phyloP scores from a whole-genome alignment of 2,329 filamentous ascomycete species.

The Aspergillus caelatus region DNA sequence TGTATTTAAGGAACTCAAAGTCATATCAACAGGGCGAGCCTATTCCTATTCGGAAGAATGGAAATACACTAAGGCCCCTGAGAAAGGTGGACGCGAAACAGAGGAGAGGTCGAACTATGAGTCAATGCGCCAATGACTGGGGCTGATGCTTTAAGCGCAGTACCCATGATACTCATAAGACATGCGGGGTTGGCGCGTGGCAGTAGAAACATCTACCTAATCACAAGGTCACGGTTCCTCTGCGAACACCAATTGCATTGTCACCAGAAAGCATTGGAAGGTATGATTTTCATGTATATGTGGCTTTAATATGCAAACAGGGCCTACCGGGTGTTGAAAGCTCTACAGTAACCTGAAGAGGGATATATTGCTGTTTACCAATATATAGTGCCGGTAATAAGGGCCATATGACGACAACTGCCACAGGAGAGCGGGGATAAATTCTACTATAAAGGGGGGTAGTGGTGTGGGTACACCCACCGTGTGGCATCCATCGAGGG shows the following conservation, averaged over 20 bases:
- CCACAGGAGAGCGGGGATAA: conserved; percentile 18
- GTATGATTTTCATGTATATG: conserved; percentile 11
- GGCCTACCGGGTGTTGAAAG: not conserved
- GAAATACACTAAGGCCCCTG: conserved; percentile 4
- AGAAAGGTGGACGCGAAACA: not conserved
- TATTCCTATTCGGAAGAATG: not conserved
- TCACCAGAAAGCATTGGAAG: conserved; percentile 5
- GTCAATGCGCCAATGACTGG: conserved; percentile 26
- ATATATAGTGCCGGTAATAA: not conserved
- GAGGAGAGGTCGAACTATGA: conserved; percentile 21
- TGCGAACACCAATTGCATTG: conserved; percentile 12
- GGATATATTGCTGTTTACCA: not conserved
- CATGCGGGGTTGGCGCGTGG: conserved; percentile 30
- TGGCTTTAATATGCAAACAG: not conserved
- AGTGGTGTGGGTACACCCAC: conserved; percentile 3
- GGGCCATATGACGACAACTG: conserved; percentile 23
- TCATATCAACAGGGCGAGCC: not conserved
- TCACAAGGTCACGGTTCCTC: not conserved
- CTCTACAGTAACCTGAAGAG: not conserved
- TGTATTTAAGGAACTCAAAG: not conserved
- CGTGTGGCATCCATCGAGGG: conserved; percentile 13
- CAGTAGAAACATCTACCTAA: conserved; percentile 14
- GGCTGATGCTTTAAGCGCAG: conserved; percentile 18
- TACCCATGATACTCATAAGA: conserved; percentile 23
- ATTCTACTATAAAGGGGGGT: conserved; percentile 4